Evolutionary conservation across 805 yeast genomes (phyloP).

Genomic region (Cyberlindnera subsufficiens): DNA sequence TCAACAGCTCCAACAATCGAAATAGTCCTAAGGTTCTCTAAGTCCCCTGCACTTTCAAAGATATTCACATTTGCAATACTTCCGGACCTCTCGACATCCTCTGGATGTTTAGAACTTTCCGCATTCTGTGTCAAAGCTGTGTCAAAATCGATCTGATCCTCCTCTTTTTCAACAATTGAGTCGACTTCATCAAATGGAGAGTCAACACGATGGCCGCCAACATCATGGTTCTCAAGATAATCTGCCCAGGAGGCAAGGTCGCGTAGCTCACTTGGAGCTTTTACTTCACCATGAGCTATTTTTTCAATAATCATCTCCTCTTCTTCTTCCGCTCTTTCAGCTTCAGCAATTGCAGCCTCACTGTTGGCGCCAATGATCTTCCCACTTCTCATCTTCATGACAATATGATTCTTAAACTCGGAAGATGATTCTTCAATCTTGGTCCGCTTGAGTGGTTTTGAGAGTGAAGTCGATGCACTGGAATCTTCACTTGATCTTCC

Average conservation of each 20-base stretch:
- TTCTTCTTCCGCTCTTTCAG: slow-evolving; percentile 14
- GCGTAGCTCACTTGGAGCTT: slow-evolving; percentile 2
- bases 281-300: slow-evolving; percentile 17
- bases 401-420: slow-evolving; percentile 12
- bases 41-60: no score
- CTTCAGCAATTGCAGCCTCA: slow-evolving; percentile 18
- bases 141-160: background rate
- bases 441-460: slow-evolving; percentile 1
- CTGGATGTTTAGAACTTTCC: no score
- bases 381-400: slow-evolving; percentile 28
- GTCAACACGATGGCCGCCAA: background rate
- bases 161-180: background rate
- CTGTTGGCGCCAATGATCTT: slow-evolving; percentile 24
- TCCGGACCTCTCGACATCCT: no score
- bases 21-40: no score
- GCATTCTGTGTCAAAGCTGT: background rate
- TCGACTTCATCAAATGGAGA: background rate
- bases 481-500: no score
- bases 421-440: slow-evolving; percentile 1
- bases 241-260: slow-evolving; percentile 13
- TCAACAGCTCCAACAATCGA: no score
- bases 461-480: no score
- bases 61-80: no score
- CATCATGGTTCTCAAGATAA: slow-evolving; percentile 8
- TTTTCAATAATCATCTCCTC: slow-evolving; percentile 17